Conservation (phyloP, 768 basidiomycete species). For the Lactarius vividus region DNA sequence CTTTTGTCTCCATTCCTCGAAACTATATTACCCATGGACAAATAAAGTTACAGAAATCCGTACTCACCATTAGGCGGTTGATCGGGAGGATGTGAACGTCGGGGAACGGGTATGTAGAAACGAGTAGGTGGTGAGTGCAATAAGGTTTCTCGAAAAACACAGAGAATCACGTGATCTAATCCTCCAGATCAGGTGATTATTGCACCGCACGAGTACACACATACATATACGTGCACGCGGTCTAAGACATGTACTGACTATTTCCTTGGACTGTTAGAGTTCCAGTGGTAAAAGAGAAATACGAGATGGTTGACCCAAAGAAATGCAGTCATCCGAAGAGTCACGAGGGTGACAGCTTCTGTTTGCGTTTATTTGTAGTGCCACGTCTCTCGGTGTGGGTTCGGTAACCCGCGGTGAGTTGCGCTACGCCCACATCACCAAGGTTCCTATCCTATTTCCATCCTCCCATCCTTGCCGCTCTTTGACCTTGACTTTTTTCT, state of each 20-base stretch:
- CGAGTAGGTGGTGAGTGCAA: not conserved
- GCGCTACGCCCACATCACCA: not conserved
- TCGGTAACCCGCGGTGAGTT: not conserved
- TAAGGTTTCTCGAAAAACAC: not conserved
- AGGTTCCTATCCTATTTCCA: not conserved
- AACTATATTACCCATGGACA: not conserved
- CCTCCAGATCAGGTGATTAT: not conserved
- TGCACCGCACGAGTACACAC: no score
- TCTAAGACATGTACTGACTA: not conserved
- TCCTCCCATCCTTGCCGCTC: conserved; percentile 29
- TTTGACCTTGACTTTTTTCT: conserved; percentile 28
- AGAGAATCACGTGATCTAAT: not conserved
- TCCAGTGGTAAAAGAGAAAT: no score
- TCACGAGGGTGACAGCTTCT: conserved; percentile 6
- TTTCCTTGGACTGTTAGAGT: no score
- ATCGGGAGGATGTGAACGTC: not conserved
- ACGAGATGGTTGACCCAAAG: not conserved
- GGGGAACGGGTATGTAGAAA: not conserved
- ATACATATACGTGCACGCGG: not conserved
- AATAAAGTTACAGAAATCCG: not conserved
- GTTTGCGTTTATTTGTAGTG: conserved; percentile 26
- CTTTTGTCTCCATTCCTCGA: not conserved
- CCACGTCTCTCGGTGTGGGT: conserved; percentile 24
- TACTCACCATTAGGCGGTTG: conserved; percentile 10
- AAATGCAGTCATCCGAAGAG: not conserved